Evolutionary conservation across 1,284 basidiomycete species (phyloP).

Genomic region (Rhodotorula sp.): DNA sequence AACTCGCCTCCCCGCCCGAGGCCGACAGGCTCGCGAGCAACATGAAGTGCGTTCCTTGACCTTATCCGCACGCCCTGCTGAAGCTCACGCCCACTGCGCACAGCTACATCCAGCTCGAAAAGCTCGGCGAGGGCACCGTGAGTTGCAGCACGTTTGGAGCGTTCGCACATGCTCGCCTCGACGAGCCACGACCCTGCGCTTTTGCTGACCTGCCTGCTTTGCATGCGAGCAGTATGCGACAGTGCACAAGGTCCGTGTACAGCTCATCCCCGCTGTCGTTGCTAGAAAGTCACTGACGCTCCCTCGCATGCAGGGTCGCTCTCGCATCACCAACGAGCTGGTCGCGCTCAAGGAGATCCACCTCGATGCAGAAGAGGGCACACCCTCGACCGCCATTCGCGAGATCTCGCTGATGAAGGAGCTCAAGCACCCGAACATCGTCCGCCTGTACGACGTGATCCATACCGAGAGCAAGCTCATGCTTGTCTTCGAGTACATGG

Average conservation of each 20-base stretch:
- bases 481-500: conserved; percentile 98
- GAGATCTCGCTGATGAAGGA: conserved; percentile 98
- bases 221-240: conserved; percentile 32
- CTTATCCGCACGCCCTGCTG: background rate
- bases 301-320: conserved; percentile 43
- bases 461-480: conserved; percentile 88
- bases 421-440: conserved; percentile 90
- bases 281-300: background rate
- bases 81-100: background rate
- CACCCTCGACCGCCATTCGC: conserved; percentile 89
- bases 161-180: background rate
- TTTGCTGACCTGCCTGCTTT: background rate
- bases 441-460: conserved; percentile 96
- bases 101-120: conserved; percentile 47
- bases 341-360: conserved; percentile 90
- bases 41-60: background rate
- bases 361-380: conserved; percentile 92
- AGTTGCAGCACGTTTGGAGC: conserved; percentile 11
- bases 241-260: conserved; percentile 62
- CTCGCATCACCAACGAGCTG: conserved; percentile 81
- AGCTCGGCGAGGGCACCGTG: conserved; percentile 54
- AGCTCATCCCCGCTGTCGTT: no score
- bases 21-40: background rate
- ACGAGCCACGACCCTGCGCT: background rate
- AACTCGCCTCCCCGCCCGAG: no score